Percentiles rank a stretch among this genome's conserved stretches.
Conservation (phyloP, 139 green algal genomes). For the Volvox reticuliferus region DNA sequence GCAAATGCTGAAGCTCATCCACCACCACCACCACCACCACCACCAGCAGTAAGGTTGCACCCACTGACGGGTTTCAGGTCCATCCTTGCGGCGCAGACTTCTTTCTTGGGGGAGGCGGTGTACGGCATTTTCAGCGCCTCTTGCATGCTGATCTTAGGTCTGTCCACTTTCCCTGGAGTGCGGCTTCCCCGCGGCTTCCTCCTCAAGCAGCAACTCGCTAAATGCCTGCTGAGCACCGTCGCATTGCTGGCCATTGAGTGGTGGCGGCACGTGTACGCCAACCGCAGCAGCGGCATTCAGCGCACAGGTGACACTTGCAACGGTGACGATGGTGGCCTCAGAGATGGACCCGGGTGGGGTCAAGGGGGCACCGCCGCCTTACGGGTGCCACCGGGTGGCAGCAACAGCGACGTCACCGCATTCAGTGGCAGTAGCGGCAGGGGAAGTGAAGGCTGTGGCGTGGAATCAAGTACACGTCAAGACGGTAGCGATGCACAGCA, state of each 20-base stretch:
- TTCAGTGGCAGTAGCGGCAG: no score
- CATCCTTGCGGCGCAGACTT: neutral
- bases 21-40: no score
- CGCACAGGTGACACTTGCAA: neutral
- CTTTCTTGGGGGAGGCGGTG: neutral
- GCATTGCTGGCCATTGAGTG: neutral
- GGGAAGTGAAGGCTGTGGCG: no score
- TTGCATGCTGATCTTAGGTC: neutral
- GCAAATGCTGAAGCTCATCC: no score
- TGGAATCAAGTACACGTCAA: no score
- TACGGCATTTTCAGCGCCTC: constrained; percentile 10
- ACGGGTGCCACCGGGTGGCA: no score
- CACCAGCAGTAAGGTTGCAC: no score
- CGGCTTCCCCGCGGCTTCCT: neutral
- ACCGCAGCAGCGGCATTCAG: neutral
- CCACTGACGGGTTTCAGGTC: no score
- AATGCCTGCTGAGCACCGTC: neutral
- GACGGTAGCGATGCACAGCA: no score
- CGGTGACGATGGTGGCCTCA: neutral
- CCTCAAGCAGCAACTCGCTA: neutral
- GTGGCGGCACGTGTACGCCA: neutral
- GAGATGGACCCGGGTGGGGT: neutral
- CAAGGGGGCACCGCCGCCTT: no score
- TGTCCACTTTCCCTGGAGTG: neutral
- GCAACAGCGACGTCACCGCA: no score